Evolutionary conservation across 2,329 filamentous ascomycete genomes (phyloP), one percentile per base, ranked within the genome.

Genomic region (Claviceps fusiformis): DNA sequence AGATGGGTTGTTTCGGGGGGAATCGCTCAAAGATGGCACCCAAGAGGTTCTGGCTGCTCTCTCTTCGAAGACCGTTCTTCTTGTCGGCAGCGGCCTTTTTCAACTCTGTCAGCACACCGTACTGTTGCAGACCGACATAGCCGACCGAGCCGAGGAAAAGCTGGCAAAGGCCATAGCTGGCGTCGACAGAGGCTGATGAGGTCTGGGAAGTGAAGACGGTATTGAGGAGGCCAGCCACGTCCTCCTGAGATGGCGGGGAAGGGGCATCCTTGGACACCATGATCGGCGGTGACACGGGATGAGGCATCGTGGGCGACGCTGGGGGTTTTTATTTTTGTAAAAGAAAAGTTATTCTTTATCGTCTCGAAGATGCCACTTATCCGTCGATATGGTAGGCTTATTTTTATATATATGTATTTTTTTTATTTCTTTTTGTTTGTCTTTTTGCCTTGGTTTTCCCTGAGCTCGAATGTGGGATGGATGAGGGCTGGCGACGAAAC

Each of bases 21-120:
- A 97, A 87, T 45, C 87, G 84, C 76, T 98, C 93, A 64, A 97
- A 92, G 50, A 98, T 76, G 54, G 95, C 92, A 56, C 95, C 93
- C 29, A 97, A 79, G 46, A 95, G 85, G 70, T 96, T 95, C 82
- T 97, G 95, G 61, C 91, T 87, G 65, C 90, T 89, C 74, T 98
- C 93, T 63, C 92, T 81, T 63, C 81, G 82, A 44, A 86, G 79
- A 17, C 86, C 86, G 70, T 85, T 91, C 78, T 98, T 98, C 83
- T 97, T 98, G 74, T 97, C 90, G 63, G 78, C 74, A 4, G 92
- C 90, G 43, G 88, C 89, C 77, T 95, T 81, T 67, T 76, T 80
- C 59, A 82, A 60, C 67, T 81, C 77, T 63, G 73, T 68, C 33
- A 82, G 64, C 60, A 83, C 67, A 60, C 77, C 77, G 64, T 81